Base-by-base conservation (phyloP, 768 basidiomycete species). In the Mrakia hoshinonis region DNA sequence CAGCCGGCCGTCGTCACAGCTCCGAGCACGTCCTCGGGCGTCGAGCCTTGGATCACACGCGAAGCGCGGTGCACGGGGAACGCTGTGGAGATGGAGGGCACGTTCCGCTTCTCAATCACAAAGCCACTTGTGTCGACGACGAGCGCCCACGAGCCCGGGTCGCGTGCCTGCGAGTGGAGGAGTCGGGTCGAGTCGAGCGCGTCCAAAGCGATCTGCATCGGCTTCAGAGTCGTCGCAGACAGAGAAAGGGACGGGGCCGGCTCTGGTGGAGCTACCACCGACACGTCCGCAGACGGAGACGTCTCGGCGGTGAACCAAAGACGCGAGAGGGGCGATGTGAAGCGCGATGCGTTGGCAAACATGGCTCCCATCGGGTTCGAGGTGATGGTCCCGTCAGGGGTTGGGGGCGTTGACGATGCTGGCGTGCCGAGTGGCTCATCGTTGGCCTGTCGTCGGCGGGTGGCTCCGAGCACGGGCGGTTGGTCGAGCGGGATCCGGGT, bases 1-100 rank as follows among this genome's bases (percentile, higher is more conserved):
- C 87, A 88, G 63, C 87, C 85, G 49, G 85, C 84, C 73, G 87
- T 87, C 10, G 83, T 83, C 22, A 96, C 83, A 26, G 90, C 84
- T 1, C 87, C 83, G 0, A 86, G 87, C 46, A 97, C 82, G 78
- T 99, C 95, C 77, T 96, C 94, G 0, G 93, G 93, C 0, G 92
- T 90, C 13, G 94, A 85, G 4, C 93, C 92, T 77, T 97, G 90
- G 63, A 98, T 88, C 73, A 97, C 91, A 80, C 91, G 90, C 77
- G 89, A 87, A 0, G 90, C 92, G 75, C 87, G 88, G 79, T 92
- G 88, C 3, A 98, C 86, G 0, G 92, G 91, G 39, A 93, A 86
- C 66, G 85, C 82, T 0, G 88, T 83, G 6, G 92, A 95, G 7
- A 95, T 84, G 67, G 89, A 87, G 0, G 89, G 83, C 9, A 86